Percentiles rank a stretch among this genome's conserved stretches.
phyloP scores from a whole-genome alignment of 768 basidiomycete genomes.

The Leccinum obscurum region DNA sequence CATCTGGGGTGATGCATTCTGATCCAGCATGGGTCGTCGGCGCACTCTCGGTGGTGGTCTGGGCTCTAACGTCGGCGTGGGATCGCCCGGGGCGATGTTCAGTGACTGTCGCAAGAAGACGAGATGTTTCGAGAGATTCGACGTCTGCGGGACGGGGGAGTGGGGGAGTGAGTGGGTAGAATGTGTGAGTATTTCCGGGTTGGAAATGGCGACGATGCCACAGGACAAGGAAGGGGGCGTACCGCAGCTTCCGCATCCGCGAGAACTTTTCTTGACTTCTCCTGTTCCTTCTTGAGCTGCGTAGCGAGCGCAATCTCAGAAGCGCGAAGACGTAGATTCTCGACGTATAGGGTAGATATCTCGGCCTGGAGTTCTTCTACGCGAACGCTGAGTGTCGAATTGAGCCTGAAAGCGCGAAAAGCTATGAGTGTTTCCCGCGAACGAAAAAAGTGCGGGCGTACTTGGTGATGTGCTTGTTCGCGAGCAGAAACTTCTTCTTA shows the following conservation, averaged over 20 bases:
- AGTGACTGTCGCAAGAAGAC: conserved; percentile 63
- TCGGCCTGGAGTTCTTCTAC: conserved; percentile 84
- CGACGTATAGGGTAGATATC: conserved; percentile 77
- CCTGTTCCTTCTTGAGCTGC: conserved; percentile 78
- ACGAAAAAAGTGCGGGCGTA: conserved; percentile 34
- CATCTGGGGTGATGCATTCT: conserved; percentile 46
- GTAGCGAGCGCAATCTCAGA: conserved; percentile 75
- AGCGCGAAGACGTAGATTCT: conserved; percentile 79
- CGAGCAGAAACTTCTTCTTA: conserved; percentile 90
- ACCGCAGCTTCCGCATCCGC: conserved; percentile 76
- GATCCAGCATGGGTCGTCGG: conserved; percentile 47
- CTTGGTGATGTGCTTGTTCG: conserved; percentile 93
- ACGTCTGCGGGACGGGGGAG: conserved; percentile 41
- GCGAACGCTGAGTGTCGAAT: conserved; percentile 80
- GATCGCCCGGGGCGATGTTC: conserved; percentile 38
- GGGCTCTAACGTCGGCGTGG: conserved; percentile 38
- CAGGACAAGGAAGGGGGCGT: conserved; percentile 30
- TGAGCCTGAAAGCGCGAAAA: conserved; percentile 51
- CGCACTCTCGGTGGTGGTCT: conserved; percentile 52
- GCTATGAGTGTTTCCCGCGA: conserved; percentile 10
- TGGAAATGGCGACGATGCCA: conserved; percentile 11
- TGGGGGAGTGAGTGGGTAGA: not conserved
- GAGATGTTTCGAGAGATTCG: conserved; percentile 64
- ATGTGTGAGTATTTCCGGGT: not conserved
- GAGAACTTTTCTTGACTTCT: conserved; percentile 71